A percentile compares a stretch with the other conserved stretches of the same genome.
These are phyloP conservation scores for Annulohypoxylon truncatum DNA, from an alignment of 2,329 filamentous ascomycete species.

Conservation along the genomic window DNA sequence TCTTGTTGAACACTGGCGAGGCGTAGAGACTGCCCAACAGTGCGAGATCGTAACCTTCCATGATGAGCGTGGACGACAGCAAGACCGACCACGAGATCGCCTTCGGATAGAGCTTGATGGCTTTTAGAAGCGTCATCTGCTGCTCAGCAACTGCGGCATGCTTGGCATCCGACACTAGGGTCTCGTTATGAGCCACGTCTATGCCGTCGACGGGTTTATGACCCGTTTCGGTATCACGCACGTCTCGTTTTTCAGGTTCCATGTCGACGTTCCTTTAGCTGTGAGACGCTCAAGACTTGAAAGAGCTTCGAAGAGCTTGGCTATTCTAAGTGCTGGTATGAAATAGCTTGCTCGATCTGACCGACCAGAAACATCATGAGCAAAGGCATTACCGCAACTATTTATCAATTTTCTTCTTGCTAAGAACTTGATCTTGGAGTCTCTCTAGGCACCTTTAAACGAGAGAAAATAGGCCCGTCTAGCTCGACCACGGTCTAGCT, in stretches of 20 bases:
- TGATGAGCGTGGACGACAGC: conserved; percentile 60
- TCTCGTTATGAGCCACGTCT: conserved; percentile 24
- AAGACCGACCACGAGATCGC: conserved; percentile 62
- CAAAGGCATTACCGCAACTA: conserved; percentile 20
- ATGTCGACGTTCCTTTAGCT: conserved; percentile 44
- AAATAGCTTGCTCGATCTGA: background rate
- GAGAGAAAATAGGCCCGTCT: conserved; percentile 5
- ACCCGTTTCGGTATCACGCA: conserved; percentile 13
- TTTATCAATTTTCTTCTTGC: conserved; percentile 20
- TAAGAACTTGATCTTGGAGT: background rate
- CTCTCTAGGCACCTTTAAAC: background rate
- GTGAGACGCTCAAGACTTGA: conserved; percentile 3
- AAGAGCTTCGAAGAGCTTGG: background rate
- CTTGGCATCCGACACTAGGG: conserved; percentile 53
- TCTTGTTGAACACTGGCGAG: conserved; percentile 58
- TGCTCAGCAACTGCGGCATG: conserved; percentile 56
- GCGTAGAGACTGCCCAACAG: conserved; percentile 62
- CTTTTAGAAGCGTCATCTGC: conserved; percentile 55
- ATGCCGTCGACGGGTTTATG: conserved; percentile 15
- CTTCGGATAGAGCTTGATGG: conserved; percentile 58
- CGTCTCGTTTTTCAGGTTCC: conserved; percentile 9
- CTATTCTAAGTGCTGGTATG: background rate
- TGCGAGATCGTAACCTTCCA: conserved; percentile 65
- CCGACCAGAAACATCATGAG: background rate
- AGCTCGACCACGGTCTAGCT: conserved; percentile 20